Evolutionary conservation across 2,329 filamentous ascomycete genomes (phyloP).

Genomic region (Apiospora saccharicola): DNA sequence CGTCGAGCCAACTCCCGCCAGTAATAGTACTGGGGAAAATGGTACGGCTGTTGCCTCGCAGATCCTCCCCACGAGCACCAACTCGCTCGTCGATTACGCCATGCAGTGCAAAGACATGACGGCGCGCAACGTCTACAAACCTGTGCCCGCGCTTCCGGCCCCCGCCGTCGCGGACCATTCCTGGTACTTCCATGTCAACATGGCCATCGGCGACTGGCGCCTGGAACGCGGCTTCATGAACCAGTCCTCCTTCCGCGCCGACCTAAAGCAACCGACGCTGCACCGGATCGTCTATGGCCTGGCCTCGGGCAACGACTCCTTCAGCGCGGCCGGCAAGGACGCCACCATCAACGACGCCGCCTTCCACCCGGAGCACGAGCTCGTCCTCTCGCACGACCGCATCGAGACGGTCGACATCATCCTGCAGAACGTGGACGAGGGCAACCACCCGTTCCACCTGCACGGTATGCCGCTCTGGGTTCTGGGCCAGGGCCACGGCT

Average conservation of each 20-base stretch:
- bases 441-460: slow-evolving; percentile 72
- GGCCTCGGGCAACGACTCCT: slow-evolving; percentile 51
- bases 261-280: slow-evolving; percentile 56
- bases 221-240: slow-evolving; percentile 68
- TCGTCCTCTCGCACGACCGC: slow-evolving; percentile 62
- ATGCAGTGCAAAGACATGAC: slow-evolving; percentile 60
- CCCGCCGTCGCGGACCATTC: slow-evolving; percentile 57
- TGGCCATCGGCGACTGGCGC: slow-evolving; percentile 66
- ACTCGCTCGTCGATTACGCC: slow-evolving; percentile 43
- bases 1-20: slow-evolving; percentile 24
- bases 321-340: slow-evolving; percentile 47
- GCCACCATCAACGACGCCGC: slow-evolving; percentile 59
- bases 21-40: slow-evolving; percentile 46
- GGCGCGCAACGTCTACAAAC: slow-evolving; percentile 50
- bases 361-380: slow-evolving; percentile 50
- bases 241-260: slow-evolving; percentile 58
- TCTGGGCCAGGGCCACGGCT: slow-evolving; percentile 68
- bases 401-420: slow-evolving; percentile 63
- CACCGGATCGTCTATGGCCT: slow-evolving; percentile 58
- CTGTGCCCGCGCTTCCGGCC: slow-evolving; percentile 50
- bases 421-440: slow-evolving; percentile 67
- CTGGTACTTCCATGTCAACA: slow-evolving; percentile 63
- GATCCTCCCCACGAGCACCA: slow-evolving; percentile 46
- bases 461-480: slow-evolving; percentile 70
- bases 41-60: slow-evolving; percentile 40